Conservation (phyloP, 441 rosid genomes). For the Populus hybrid region DNA sequence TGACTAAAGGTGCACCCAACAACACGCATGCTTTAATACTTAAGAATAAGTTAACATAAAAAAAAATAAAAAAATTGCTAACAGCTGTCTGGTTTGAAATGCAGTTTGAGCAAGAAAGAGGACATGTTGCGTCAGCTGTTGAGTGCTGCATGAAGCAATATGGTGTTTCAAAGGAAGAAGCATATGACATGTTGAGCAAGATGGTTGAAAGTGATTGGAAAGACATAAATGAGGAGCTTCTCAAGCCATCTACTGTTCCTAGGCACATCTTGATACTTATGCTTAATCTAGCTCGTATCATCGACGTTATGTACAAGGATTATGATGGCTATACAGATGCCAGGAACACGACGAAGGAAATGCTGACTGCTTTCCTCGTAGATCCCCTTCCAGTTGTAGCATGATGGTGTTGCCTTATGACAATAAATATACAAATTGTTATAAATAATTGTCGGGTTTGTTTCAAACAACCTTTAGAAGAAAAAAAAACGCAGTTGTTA, state of each 20-base stretch:
- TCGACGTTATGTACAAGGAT: neutral
- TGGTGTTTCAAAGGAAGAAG: constrained; percentile 10
- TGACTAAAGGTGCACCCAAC: too few relatives aligned
- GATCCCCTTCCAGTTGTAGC: neutral
- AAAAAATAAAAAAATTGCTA: too few relatives aligned
- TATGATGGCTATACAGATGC: constrained; percentile 10
- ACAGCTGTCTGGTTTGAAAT: neutral
- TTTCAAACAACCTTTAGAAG: too few relatives aligned
- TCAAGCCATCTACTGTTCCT: constrained; percentile 5
- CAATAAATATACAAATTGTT: too few relatives aligned
- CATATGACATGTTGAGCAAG: neutral
- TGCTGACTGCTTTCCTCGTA: neutral
- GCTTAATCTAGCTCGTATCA: constrained; percentile 10
- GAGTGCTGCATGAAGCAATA: constrained; percentile 21
- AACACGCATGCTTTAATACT: too few relatives aligned
- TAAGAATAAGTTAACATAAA: too few relatives aligned
- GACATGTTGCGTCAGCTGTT: constrained; percentile 2
- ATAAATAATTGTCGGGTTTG: too few relatives aligned
- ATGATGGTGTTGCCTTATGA: too few relatives aligned
- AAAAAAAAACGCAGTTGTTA: too few relatives aligned
- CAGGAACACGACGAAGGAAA: neutral
- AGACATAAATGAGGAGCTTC: constrained; percentile 16
- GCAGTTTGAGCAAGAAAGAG: constrained; percentile 21
- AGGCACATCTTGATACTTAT: neutral
- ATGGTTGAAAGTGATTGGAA: constrained; percentile 11